Base-by-base conservation (phyloP, 2,329 filamentous ascomycete species). In the Exophiala spinifera region DNA sequence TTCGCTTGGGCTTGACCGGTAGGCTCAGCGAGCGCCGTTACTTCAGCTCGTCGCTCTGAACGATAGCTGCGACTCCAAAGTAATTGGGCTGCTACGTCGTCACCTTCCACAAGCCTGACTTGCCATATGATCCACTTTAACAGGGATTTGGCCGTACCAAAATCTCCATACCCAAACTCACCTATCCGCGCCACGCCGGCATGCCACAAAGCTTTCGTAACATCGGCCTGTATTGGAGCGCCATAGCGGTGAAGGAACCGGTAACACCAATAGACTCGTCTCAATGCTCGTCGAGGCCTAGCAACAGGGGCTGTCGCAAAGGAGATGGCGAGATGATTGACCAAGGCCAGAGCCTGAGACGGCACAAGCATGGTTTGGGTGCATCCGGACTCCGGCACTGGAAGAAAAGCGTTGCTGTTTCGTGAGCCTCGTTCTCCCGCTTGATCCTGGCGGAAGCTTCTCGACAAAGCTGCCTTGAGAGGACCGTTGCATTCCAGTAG, bases 181-280 rank as follows among this genome's bases (percentile, higher is more conserved):
- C 76, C 68, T 34, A 69, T 73, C 14, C 77, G 68, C 20, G 73
- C 67, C 20, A 81, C 67, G 14, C 76, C 79, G 19, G 76, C 74
- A 60, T 75, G 70, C 53, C 79, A 78, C 62, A 82, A 61, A 0
- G 79, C 76, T 28, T 75, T 72, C 5, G 71, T 72, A 53, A 82
- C 66, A 2, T 69, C 58, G 1, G 73, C 69, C 15, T 67, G 65
- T 14, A 80, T 64, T 1, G 73, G 73, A 7, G 72, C 75, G 45
- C 69, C 60, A 42, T 75, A 69, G 20, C 67, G 66, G 19, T 67
- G 64, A 3, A 81, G 68, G 58, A 73, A 77, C 5, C 65, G 61
- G 60, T 77, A 80, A 49, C 76, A 72, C 65, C 74, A 73, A 60
- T 73, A 70, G 6, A 80, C 72, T 23, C 75, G 62, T n/a, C 72